Base-by-base conservation (phyloP, 2,329 filamentous ascomycete genomes). In the Aulographum hederae region DNA sequence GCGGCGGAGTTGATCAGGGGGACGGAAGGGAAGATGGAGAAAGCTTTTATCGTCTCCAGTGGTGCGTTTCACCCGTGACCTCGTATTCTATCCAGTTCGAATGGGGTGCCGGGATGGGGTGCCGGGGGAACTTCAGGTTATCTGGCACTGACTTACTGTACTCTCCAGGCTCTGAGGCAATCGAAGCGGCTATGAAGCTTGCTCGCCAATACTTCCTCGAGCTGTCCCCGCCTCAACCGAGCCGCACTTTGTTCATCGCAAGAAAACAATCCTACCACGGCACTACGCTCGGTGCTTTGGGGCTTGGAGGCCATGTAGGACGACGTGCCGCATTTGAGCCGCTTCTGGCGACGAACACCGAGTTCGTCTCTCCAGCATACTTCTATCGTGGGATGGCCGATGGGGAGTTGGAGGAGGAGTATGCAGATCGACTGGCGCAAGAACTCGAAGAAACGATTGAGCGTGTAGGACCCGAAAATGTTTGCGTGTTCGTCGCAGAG, bases 401-500 rank as follows among this genome's bases (percentile, higher is more conserved):
- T 0, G 51, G 44, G 0, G 73, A 81, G 40, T 63, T 60, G 1
- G 63, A 69, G 18, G 56, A 57, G 2, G 56, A 63, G 1, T 84
- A 80, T 36, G 67, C 78, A 1, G 44, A 48, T 1, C 58, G 71
- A 13, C 57, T 81, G 6, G 67, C 67, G 0, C 48, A 61, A 3
- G 75, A 84, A 45, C 56, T 86, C 2, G 76, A 81, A 5, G 58
- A 53, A 2, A 72, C 78, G 39, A 80, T 85, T 38, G 57, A 64
- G 36, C 52, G 61, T 2, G 46, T 79, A 1, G 78, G 75, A 0
- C 65, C 75, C 0, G 60, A 70, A 0, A 76, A 59, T 0, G 73
- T 84, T 1, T 75, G 70, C 32, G 77, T 73, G 1, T 81, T 85
- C 43, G 61, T 82, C 16, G 72, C 73, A 1, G 78, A 85, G 48